These are phyloP conservation scores for Candida coquimbonensis DNA, from an alignment of 805 yeast species.

Conservation along the genomic window DNA sequence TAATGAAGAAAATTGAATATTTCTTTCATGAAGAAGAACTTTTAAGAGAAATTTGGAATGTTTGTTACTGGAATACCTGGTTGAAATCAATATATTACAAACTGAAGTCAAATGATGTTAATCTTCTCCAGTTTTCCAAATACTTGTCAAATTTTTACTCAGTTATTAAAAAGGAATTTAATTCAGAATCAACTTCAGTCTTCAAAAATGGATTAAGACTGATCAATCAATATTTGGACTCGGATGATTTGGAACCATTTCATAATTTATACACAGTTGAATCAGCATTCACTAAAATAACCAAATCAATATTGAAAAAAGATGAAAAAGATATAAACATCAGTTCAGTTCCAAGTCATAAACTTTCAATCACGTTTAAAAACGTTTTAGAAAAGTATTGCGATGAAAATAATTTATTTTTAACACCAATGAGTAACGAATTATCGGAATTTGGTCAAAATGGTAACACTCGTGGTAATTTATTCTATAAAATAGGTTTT, in stretches of 20 bases:
- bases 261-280: background rate
- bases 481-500: slow-evolving; percentile 35
- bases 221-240: slow-evolving; percentile 24
- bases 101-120: slow-evolving; percentile 3
- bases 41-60: slow-evolving; percentile 22
- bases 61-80: slow-evolving; percentile 29
- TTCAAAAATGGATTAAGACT: slow-evolving; percentile 19
- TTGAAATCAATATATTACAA: slow-evolving; percentile 8
- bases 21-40: slow-evolving; percentile 8
- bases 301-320: background rate
- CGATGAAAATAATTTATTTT: slow-evolving; percentile 34
- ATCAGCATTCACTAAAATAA: background rate
- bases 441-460: slow-evolving; percentile 27
- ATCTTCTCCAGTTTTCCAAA: background rate
- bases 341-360: slow-evolving; percentile 30
- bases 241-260: background rate
- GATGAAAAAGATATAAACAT: background rate
- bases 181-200: slow-evolving; percentile 3
- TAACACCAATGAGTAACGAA: slow-evolving; percentile 14
- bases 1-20: slow-evolving; percentile 10
- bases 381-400: slow-evolving; percentile 65
- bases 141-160: slow-evolving; percentile 21
- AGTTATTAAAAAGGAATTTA: background rate
- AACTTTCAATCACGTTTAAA: slow-evolving; percentile 43
- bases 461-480: slow-evolving; percentile 15